phyloP scores from a whole-genome alignment of 345 rosid species.

The Mercurialis annua region DNA sequence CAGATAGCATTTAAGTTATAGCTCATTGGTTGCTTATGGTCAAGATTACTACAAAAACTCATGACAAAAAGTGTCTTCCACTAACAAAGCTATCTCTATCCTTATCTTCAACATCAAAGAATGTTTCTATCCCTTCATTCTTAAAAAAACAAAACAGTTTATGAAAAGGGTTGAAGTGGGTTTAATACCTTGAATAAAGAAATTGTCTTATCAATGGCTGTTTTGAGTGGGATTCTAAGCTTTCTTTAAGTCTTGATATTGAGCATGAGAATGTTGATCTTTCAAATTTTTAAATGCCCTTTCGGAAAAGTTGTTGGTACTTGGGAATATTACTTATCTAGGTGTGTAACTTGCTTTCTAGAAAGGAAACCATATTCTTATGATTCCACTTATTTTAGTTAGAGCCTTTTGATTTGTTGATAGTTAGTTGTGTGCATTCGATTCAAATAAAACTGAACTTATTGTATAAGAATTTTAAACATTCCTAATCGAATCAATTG shows the following conservation, averaged over 20 bases:
- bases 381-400: background rate
- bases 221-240: background rate
- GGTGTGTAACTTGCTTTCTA: background rate
- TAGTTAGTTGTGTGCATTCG: too few relatives aligned
- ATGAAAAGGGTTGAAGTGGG: background rate
- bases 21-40: too few relatives aligned
- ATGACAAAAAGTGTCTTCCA: background rate
- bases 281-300: background rate
- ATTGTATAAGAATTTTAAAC: too few relatives aligned
- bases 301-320: background rate
- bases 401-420: background rate
- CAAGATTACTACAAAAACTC: too few relatives aligned
- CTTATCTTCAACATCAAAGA: background rate
- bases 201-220: background rate
- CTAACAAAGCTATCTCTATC: background rate
- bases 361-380: background rate
- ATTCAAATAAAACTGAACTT: too few relatives aligned
- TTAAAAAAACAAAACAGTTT: background rate
- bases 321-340: conserved; percentile 11
- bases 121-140: background rate
- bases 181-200: background rate
- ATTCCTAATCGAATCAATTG: too few relatives aligned
- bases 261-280: background rate
- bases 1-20: too few relatives aligned
- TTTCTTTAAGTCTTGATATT: background rate